Percentiles rank a stretch among this genome's conserved stretches.
Conservation (phyloP, 768 basidiomycete genomes). For the Pisolithus orientalis region DNA sequence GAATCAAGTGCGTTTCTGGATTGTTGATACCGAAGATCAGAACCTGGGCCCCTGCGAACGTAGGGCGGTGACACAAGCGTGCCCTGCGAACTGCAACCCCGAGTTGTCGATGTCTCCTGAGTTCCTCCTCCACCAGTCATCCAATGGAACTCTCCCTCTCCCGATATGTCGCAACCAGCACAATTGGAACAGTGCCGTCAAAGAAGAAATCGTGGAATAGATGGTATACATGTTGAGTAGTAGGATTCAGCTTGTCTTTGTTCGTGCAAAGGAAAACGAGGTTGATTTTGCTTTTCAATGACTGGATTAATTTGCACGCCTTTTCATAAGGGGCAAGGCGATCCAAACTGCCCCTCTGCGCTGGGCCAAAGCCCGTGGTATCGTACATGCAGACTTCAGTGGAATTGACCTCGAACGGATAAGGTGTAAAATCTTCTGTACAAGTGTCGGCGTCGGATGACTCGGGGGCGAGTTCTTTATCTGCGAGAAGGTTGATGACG, state of each 20-base stretch:
- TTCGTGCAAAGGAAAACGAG: conserved; percentile 1
- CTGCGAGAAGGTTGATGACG: conserved; percentile 24
- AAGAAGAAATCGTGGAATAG: conserved; percentile 30
- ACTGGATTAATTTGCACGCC: conserved; percentile 17
- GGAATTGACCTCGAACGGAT: conserved; percentile 2
- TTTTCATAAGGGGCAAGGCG: conserved; percentile 6
- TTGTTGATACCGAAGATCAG: background rate
- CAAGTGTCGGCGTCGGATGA: conserved; percentile 27
- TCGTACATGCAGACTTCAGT: conserved; percentile 5
- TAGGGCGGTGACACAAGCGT: conserved; percentile 29
- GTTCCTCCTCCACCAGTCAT: conserved; percentile 16
- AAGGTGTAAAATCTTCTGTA: conserved; percentile 25
- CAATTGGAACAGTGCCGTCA: conserved; percentile 23
- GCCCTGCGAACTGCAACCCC: conserved; percentile 20
- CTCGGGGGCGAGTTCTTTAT: conserved; percentile 19
- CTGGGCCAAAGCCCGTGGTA: conserved; percentile 12
- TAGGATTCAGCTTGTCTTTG: background rate
- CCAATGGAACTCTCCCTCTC: conserved; percentile 22
- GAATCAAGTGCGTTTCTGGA: background rate
- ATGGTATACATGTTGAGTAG: conserved; percentile 3
- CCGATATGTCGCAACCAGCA: conserved; percentile 25
- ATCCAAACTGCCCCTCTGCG: background rate
- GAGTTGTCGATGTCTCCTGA: conserved; percentile 13
- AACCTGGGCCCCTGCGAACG: background rate
- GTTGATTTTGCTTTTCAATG: conserved; percentile 18